A percentile compares a stretch with the other conserved stretches of the same genome.
phyloP scores from a whole-genome alignment of 1,139 yeast species.

The Yueomyces sp. region DNA sequence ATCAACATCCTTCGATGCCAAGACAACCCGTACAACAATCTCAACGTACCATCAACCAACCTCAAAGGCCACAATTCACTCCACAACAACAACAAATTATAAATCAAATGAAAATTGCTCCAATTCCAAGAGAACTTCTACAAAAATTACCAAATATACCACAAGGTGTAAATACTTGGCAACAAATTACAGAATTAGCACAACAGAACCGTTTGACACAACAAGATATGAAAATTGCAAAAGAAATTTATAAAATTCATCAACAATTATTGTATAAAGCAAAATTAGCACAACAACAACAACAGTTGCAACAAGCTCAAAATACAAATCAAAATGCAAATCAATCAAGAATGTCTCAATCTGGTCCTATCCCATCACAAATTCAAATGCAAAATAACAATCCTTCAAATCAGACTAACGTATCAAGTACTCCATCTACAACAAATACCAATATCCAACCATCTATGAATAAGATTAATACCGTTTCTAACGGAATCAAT shows the following conservation, averaged over 20 bases:
- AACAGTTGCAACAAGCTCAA: constrained; percentile 10
- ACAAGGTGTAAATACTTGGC: constrained; percentile 74
- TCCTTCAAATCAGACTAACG: constrained; percentile 5
- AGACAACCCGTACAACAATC: constrained; percentile 12
- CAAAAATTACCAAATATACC: constrained; percentile 70
- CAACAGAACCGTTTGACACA: constrained; percentile 33
- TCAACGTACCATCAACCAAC: not conserved
- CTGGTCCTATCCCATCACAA: constrained; percentile 1
- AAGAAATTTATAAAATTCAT: constrained; percentile 27
- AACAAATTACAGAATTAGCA: constrained; percentile 61
- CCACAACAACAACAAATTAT: constrained; percentile 25
- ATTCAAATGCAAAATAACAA: constrained; percentile 10
- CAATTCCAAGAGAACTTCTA: constrained; percentile 66
- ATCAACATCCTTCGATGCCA: constrained; percentile 1
- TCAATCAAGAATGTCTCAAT: constrained; percentile 10
- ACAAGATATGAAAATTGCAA: constrained; percentile 27
- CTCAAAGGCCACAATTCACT: constrained; percentile 19
- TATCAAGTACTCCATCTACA: too few relatives aligned
- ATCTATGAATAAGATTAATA: constrained; percentile 5
- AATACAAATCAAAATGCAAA: constrained; percentile 13
- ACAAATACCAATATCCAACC: not conserved
- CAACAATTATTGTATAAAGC: constrained; percentile 24
- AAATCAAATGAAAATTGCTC: constrained; percentile 39
- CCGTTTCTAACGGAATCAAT: constrained; percentile 11
- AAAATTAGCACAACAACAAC: constrained; percentile 17